Conservation (phyloP, 495 filamentous ascomycete genomes). For the Penicillium canariense region DNA sequence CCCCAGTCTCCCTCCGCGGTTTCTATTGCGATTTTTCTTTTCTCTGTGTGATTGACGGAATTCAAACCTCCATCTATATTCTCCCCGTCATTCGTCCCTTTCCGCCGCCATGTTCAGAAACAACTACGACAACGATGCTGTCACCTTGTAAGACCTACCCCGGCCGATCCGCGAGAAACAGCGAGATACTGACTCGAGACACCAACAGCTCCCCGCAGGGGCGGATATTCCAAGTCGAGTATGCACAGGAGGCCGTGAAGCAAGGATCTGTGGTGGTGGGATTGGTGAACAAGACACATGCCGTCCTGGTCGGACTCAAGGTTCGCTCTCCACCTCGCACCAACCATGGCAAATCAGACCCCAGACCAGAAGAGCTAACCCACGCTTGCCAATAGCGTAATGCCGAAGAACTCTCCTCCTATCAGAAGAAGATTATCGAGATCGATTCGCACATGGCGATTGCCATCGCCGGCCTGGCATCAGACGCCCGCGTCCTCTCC, state of each 20-base stretch:
- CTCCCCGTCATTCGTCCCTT: conserved; percentile 6
- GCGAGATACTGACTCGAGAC: conserved; percentile 18
- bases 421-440: conserved; percentile 98
- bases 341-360: not conserved
- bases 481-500: conserved; percentile 97
- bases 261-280: conserved; percentile 98
- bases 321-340: conserved; percentile 45
- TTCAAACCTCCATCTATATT: not conserved
- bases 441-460: conserved; percentile 95
- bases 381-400: conserved; percentile 65
- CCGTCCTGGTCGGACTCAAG: conserved; percentile 94
- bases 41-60: conserved; percentile 1
- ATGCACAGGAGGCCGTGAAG: conserved; percentile 98
- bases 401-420: conserved; percentile 98
- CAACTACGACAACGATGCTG: conserved; percentile 99
- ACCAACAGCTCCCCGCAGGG: conserved; percentile 86
- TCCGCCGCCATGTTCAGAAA: conserved; percentile 86
- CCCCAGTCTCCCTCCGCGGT: conserved; percentile 12
- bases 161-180: conserved; percentile 27
- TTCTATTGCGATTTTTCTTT: conserved; percentile 22
- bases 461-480: conserved; percentile 94
- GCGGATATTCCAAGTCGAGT: conserved; percentile 99
- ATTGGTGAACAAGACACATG: conserved; percentile 95
- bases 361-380: not conserved
- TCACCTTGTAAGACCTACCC: conserved; percentile 80